Evolutionary conservation across 2,329 filamentous ascomycete genomes (phyloP), one percentile per base, ranked within the genome.

Genomic region (Zasmidium angulare): DNA sequence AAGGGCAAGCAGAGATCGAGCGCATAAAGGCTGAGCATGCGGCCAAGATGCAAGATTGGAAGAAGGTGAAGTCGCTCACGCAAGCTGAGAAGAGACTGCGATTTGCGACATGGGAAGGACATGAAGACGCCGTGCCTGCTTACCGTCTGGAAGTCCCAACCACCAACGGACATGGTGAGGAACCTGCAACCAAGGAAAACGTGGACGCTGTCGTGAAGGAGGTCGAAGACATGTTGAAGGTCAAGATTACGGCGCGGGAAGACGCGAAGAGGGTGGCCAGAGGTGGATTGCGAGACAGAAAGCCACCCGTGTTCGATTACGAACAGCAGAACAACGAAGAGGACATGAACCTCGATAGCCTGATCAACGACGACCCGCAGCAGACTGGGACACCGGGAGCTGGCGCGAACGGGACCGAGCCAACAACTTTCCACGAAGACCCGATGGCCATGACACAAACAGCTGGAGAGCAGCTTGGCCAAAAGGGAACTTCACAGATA

Each of bases 21-120:
- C 87, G 86, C 66, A 87, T 98, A 84, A 91, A 91, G 75, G 84
- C 84, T 31, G 85, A 89, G 24, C 93, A 99, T 73, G 87, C 86
- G 2, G 86, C 86, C 69, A 84, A 87, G 58, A 84, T 98, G 77
- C 88, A 87, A 64, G 84, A 96, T 67, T 88, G 88, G 73, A 84
- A 85, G 56, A 88, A 86, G 56, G 87, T 86, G 55, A 88, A 89
- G 7, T 76, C 86, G 0, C 81, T 96, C 52, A 87, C 86, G 67
- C 81, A 85, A 58, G 89, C 91, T 1, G 93, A 97, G 75, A 84
- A 88, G 67, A 86, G 90, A 60, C 79, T 98, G 56, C 86, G 90
- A 31, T 82, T 82, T 56, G 83, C 89, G 1, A 81, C 85, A 1
- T 82, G 88, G 62, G 75, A 83, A 52, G 65, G 60, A 3, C 60